Conservation (phyloP, 208 protist species). For the Tetramitus jugosus region DNA sequence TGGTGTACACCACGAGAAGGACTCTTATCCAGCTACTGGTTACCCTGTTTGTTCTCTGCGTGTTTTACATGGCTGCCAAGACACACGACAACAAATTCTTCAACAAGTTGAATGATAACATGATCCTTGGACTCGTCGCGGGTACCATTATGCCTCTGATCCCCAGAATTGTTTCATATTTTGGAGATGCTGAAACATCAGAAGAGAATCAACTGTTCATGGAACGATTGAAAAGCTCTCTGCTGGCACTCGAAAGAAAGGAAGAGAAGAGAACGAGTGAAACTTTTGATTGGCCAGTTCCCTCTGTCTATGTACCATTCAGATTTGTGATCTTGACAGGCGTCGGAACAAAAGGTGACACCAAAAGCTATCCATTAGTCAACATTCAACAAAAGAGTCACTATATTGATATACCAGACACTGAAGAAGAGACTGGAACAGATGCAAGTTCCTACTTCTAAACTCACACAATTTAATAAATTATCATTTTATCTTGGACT, state of each 20-base stretch:
- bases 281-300: no score
- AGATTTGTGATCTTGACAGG: no score
- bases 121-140: background rate
- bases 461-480: no score
- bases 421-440: no score
- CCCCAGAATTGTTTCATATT: background rate
- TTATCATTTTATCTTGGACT: no score
- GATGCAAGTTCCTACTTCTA: no score
- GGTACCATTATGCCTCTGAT: background rate
- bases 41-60: background rate
- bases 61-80: background rate
- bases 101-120: background rate
- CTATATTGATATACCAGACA: no score
- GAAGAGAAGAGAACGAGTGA: background rate
- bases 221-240: background rate
- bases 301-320: no score
- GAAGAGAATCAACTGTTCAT: background rate
- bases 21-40: background rate
- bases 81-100: background rate
- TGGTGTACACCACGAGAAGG: background rate
- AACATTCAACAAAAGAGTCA: no score
- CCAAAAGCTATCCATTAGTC: no score
- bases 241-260: background rate
- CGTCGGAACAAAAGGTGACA: no score
- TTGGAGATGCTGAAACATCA: background rate